Percentiles rank a stretch among this genome's conserved stretches.
Evolutionary conservation across 2,329 filamentous ascomycete species (phyloP).

Genomic region (Venturia asperata): DNA sequence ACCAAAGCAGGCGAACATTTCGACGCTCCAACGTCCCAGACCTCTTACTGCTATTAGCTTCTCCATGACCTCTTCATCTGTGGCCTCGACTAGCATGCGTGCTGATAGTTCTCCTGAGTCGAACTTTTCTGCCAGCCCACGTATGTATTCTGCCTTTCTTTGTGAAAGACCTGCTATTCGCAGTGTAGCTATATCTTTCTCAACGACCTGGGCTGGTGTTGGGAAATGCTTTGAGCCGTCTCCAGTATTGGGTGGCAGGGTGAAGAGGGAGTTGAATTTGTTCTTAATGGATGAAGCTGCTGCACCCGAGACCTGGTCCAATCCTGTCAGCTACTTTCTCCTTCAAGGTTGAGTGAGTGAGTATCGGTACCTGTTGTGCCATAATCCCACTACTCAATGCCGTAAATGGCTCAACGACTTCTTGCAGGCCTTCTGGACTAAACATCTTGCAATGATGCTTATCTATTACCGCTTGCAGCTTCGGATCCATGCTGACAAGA

Average conservation of each 20-base stretch:
- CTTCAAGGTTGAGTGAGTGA: constrained; percentile 21
- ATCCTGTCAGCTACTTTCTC: constrained; percentile 22
- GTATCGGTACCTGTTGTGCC: constrained; percentile 60
- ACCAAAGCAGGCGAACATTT: constrained; percentile 98
- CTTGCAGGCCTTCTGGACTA: constrained; percentile 70
- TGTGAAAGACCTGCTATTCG: constrained; percentile 84
- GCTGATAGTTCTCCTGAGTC: constrained; percentile 65
- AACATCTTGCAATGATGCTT: constrained; percentile 73
- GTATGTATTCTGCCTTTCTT: constrained; percentile 92
- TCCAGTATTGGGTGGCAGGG: constrained; percentile 25
- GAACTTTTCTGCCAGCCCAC: constrained; percentile 79
- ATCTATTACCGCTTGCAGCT: constrained; percentile 64
- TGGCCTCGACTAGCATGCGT: constrained; percentile 65
- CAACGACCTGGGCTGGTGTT: constrained; percentile 63
- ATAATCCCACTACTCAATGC: constrained; percentile 81
- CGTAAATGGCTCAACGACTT: constrained; percentile 82
- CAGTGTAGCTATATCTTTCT: constrained; percentile 56
- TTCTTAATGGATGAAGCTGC: constrained; percentile 83
- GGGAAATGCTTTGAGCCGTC: constrained; percentile 52
- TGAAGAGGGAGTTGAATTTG: constrained; percentile 73
- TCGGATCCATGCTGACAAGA: constrained; percentile 64
- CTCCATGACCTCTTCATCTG: constrained; percentile 79
- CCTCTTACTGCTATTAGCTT: constrained; percentile 80
- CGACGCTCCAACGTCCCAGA: constrained; percentile 82
- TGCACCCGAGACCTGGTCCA: constrained; percentile 64